Base-by-base conservation (phyloP, 306 rosid species). In the Argentina anserina region DNA sequence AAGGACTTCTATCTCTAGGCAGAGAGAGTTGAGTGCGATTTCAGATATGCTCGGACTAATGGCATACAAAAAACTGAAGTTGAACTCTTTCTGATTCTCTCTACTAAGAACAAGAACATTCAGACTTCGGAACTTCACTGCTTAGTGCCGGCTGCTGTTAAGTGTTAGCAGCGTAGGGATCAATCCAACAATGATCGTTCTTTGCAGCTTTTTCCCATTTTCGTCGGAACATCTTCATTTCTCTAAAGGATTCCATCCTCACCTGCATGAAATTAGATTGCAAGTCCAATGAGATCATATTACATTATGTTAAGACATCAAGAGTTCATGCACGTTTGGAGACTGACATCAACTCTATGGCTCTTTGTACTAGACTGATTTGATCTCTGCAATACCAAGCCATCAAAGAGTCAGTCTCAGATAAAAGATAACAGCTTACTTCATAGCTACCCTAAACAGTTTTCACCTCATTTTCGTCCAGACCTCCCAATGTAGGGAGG, bases 401-500 rank as follows among this genome's bases (percentile, higher is more conserved):
- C 39, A 15, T 5, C 28, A 67, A 23, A 28, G 33, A 67, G 71
- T 67, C 41, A 18, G 28, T 31, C 58, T 15, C 10, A 29, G 58
- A 67, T 33, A 3, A 33, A 63, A 37, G 47, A 10, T 36, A 4
- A 64, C 46, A 37, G 26, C 9, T 18, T n/a, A n/a, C 13, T 37
- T 9, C 29, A 34, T 0, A 20, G 40, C 18, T n/a, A 28, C 15
- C 37, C 7, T 6, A 11, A 11, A 41, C 25, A 25, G 14, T 72
- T 76, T 75, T 72, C 17, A 87, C 95, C 86, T 69, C 20, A 26
- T 82, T 68, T 55, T 47, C 55, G 31, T 90, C 90, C 29, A 43
- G 33, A 70, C 92, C 97, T 45, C 99, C 97, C 15, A 94, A 90
- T 18, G 97, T 91, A 9, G 96, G 97, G 58, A 83, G 90, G 79